A percentile compares a stretch with the other conserved stretches of the same genome.
Evolutionary conservation across 2,329 filamentous ascomycete genomes (phyloP).

Genomic region (Exophiala calicioides): DNA sequence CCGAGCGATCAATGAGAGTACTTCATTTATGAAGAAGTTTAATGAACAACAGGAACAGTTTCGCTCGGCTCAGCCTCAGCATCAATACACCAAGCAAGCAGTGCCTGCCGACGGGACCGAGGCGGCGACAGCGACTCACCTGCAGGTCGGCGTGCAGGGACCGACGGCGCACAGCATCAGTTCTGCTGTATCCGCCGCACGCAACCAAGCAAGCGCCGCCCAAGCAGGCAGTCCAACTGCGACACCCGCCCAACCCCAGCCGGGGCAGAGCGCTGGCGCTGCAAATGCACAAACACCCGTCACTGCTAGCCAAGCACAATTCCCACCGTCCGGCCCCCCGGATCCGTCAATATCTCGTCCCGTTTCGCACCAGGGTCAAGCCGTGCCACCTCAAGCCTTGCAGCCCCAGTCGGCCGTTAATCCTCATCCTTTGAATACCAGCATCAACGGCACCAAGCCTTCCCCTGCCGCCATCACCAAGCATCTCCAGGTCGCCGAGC

Average conservation of each 20-base stretch:
- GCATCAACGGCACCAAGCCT: slow-evolving; percentile 46
- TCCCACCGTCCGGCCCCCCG: slow-evolving; percentile 14
- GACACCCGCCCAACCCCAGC: slow-evolving; percentile 32
- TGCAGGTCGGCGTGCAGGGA: slow-evolving; percentile 27
- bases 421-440: slow-evolving; percentile 45
- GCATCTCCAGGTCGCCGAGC: slow-evolving; percentile 69
- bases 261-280: slow-evolving; percentile 18
- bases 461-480: slow-evolving; percentile 82
- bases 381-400: slow-evolving; percentile 27
- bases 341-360: slow-evolving; percentile 22
- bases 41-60: slow-evolving; percentile 51
- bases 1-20: slow-evolving; percentile 40
- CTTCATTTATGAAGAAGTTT: slow-evolving; percentile 50
- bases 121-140: slow-evolving; percentile 13
- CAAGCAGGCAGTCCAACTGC: slow-evolving; percentile 38
- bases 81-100: slow-evolving; percentile 29
- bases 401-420: slow-evolving; percentile 38
- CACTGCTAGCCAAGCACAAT: slow-evolving; percentile 41
- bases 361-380: slow-evolving; percentile 38
- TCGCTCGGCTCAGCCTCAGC: slow-evolving; percentile 35
- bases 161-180: slow-evolving; percentile 48
- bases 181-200: slow-evolving; percentile 43
- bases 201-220: slow-evolving; percentile 32
- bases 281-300: slow-evolving; percentile 46
- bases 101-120: slow-evolving; percentile 23